Percentiles rank a stretch among this genome's conserved stretches.
These are phyloP conservation scores for Cucumis hystrix DNA, from an alignment of 306 rosid species.

Conservation along the genomic window DNA sequence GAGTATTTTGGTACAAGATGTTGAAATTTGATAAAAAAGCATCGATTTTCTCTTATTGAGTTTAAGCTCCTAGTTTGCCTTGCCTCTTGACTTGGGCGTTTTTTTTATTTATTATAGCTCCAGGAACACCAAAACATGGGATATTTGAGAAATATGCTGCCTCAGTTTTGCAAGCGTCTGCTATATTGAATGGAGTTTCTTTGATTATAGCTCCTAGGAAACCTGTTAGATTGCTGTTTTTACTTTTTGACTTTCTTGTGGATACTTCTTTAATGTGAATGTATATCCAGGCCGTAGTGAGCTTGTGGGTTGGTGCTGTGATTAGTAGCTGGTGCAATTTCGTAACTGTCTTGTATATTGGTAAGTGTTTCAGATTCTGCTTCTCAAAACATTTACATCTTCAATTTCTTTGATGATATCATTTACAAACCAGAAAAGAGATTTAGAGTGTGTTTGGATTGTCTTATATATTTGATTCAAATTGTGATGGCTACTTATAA, in stretches of 20 bases:
- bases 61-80: background rate
- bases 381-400: background rate
- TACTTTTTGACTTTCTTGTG: constrained; percentile 3
- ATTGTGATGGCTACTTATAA: background rate
- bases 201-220: background rate
- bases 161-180: background rate
- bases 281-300: constrained; percentile 34
- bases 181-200: background rate
- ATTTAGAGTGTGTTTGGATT: background rate
- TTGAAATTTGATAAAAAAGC: background rate
- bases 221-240: constrained; percentile 1
- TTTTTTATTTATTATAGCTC: too few relatives aligned
- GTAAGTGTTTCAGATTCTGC: constrained; percentile 27
- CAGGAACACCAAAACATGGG: background rate
- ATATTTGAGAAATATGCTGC: background rate
- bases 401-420: background rate
- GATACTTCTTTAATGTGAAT: constrained; percentile 12
- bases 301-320: constrained; percentile 68
- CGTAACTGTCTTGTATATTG: constrained; percentile 61
- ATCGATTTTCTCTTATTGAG: background rate
- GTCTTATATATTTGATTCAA: background rate
- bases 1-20: background rate
- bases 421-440: background rate
- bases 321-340: constrained; percentile 88
- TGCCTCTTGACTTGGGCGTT: background rate